Percentiles rank a stretch among this genome's conserved stretches.
Conservation (phyloP, 352 stramenopile species). For the Globisporangium splendens region DNA sequence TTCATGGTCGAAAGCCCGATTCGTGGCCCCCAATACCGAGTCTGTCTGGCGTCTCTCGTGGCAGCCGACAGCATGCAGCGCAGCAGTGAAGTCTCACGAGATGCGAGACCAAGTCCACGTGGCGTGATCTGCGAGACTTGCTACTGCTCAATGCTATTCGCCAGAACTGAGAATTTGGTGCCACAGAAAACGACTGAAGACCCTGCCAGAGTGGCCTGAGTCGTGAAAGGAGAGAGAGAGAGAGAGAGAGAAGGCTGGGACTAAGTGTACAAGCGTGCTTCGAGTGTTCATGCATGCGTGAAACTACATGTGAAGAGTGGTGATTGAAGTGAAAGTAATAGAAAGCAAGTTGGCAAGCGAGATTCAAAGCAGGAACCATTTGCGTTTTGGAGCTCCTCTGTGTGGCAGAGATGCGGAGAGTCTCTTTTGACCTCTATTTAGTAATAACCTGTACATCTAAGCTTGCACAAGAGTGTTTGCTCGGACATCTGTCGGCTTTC, state of each 20-base stretch:
- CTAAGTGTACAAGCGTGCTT: no score
- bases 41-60: background rate
- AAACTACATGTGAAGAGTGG: no score
- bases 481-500: no score
- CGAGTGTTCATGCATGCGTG: no score
- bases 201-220: background rate
- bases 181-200: background rate
- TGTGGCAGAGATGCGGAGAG: no score
- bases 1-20: background rate
- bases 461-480: no score
- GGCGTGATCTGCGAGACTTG: slow-evolving; percentile 2
- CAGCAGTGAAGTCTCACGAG: background rate
- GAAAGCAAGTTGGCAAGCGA: no score
- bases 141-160: background rate
- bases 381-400: no score
- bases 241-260: background rate
- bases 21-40: background rate
- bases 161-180: background rate
- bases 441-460: no score
- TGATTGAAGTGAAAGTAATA: no score
- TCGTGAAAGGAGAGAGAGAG: background rate
- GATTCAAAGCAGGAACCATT: no score
- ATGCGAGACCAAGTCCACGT: background rate
- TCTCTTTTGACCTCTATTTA: no score
- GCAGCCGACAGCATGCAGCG: background rate